Evolutionary conservation across 257 asterid genomes (phyloP).

Genomic region (Mentha longifolia): DNA sequence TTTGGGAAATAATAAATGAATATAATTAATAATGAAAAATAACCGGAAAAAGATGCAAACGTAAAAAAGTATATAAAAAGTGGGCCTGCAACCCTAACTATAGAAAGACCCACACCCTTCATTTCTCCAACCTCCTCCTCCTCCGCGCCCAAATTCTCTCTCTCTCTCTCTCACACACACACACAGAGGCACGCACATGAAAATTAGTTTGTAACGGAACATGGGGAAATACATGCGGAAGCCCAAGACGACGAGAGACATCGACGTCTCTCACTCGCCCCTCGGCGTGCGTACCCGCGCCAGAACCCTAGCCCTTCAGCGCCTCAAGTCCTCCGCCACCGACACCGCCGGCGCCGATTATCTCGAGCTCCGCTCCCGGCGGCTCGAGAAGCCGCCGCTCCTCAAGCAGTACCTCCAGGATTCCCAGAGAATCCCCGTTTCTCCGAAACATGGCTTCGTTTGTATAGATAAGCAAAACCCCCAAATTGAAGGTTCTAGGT

Average conservation of each 20-base stretch:
- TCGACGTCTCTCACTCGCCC: slow-evolving; percentile 51
- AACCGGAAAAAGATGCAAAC: not conserved
- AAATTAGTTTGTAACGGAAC: slow-evolving; percentile 17
- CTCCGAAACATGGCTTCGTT: slow-evolving; percentile 26
- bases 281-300: slow-evolving; percentile 92
- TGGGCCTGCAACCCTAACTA: slow-evolving; percentile 24
- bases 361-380: slow-evolving; percentile 72
- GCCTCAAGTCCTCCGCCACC: slow-evolving; percentile 44
- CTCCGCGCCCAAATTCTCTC: not conserved
- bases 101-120: slow-evolving; percentile 9
- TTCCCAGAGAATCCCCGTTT: slow-evolving; percentile 29
- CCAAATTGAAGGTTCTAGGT: slow-evolving; percentile 13
- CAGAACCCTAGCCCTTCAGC: slow-evolving; percentile 76
- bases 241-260: slow-evolving; percentile 53
- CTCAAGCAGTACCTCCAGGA: slow-evolving; percentile 35
- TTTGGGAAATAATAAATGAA: no score
- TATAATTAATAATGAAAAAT: no score
- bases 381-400: slow-evolving; percentile 55
- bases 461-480: slow-evolving; percentile 15
- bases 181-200: slow-evolving; percentile 7
- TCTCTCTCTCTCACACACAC: not conserved
- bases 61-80: not conserved
- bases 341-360: slow-evolving; percentile 33
- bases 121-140: not conserved
- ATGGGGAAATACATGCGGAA: slow-evolving; percentile 76